A percentile compares a stretch with the other conserved stretches of the same genome.
phyloP scores from a whole-genome alignment of 1,284 basidiomycete species.

The Ceratobasidium sp. region DNA sequence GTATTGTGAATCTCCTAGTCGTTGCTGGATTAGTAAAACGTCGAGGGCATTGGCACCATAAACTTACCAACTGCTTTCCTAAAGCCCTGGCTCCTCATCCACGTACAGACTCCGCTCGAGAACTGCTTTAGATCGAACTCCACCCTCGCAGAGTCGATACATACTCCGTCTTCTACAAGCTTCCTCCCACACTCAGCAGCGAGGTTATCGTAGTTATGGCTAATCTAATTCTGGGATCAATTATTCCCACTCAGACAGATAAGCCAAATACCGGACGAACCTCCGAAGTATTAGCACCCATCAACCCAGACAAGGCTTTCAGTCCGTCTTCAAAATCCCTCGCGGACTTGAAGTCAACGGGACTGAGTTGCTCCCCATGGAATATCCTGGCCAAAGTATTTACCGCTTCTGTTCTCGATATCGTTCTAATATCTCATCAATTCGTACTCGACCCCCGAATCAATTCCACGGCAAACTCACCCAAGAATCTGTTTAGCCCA shows the following conservation, averaged over 20 bases:
- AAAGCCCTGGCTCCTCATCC: slow-evolving; percentile 64
- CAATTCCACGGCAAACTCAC: slow-evolving; percentile 47
- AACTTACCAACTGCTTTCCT: slow-evolving; percentile 58
- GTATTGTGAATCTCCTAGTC: slow-evolving; percentile 52
- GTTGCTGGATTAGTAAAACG: slow-evolving; percentile 45
- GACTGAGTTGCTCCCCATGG: background rate
- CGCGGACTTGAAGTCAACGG: background rate
- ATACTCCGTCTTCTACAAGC: slow-evolving; percentile 51
- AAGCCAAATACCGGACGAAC: slow-evolving; percentile 53
- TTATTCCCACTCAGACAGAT: slow-evolving; percentile 42
- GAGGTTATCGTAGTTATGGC: slow-evolving; percentile 60
- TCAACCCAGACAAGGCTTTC: slow-evolving; percentile 22
- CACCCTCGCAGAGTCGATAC: slow-evolving; percentile 18
- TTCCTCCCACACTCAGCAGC: slow-evolving; percentile 61
- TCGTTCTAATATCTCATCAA: slow-evolving; percentile 3
- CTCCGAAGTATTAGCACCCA: slow-evolving; percentile 51
- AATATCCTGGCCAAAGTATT: slow-evolving; percentile 1
- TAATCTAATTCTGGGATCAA: slow-evolving; percentile 55
- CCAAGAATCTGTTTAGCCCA: slow-evolving; percentile 30
- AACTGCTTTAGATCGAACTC: slow-evolving; percentile 53
- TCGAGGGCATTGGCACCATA: background rate
- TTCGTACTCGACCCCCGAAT: slow-evolving; percentile 54
- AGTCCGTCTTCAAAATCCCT: slow-evolving; percentile 31
- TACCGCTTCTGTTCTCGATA: background rate
- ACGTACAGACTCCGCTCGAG: slow-evolving; percentile 63